Evolutionary conservation across 2,329 filamentous ascomycete genomes (phyloP).

Genomic region (Colletotrichum sp.): DNA sequence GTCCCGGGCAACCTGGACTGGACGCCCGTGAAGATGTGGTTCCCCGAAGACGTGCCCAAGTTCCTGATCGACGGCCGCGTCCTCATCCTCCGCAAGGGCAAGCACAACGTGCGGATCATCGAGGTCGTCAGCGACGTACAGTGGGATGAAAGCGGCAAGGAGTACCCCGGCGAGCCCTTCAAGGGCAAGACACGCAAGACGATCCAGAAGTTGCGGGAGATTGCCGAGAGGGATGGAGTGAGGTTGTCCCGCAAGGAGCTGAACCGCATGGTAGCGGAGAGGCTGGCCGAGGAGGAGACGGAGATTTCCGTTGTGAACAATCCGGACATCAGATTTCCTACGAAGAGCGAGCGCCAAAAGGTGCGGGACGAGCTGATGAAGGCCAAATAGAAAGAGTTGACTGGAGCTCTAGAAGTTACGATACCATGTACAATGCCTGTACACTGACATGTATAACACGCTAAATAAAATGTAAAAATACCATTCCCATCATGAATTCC

Average conservation of each 20-base stretch:
- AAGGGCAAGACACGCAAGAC: slow-evolving; percentile 54
- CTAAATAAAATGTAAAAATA: slow-evolving; percentile 15
- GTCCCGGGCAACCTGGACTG: slow-evolving; percentile 60
- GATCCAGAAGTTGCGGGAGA: slow-evolving; percentile 38
- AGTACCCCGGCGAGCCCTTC: slow-evolving; percentile 59
- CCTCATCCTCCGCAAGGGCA: slow-evolving; percentile 67
- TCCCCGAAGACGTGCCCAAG: slow-evolving; percentile 59
- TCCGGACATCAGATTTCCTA: slow-evolving; percentile 44
- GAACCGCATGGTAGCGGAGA: slow-evolving; percentile 31
- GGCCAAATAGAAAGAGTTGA: neutral
- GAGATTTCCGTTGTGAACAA: slow-evolving; percentile 42
- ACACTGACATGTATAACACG: slow-evolving; percentile 11
- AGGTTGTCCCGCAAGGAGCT: slow-evolving; percentile 29
- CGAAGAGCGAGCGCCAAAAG: slow-evolving; percentile 13
- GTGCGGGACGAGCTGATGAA: neutral
- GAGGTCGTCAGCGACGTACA: slow-evolving; percentile 63
- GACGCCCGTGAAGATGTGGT: slow-evolving; percentile 66
- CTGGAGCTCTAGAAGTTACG: neutral
- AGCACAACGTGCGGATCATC: slow-evolving; percentile 67
- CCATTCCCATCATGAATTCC: neutral
- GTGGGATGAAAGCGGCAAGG: slow-evolving; percentile 52
- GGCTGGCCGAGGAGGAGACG: slow-evolving; percentile 23
- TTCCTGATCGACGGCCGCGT: slow-evolving; percentile 66
- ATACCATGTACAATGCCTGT: slow-evolving; percentile 18
- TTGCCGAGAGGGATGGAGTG: slow-evolving; percentile 36